phyloP scores from a whole-genome alignment of 352 stramenopile species.

The Saprolegnia parasitica region DNA sequence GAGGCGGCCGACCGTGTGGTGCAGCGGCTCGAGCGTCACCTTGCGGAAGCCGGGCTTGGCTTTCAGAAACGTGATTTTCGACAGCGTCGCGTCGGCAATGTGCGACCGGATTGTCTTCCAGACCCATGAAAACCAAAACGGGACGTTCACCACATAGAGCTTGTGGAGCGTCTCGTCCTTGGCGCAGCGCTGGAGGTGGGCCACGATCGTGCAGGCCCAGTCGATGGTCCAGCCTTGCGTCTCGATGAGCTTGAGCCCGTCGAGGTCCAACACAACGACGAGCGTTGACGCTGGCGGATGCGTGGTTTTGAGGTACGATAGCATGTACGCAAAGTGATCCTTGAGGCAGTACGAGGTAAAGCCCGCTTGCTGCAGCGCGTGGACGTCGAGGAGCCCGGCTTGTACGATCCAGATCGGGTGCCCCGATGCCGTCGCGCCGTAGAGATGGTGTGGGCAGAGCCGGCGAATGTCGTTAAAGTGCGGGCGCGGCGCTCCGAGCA shows the following conservation, averaged over 20 bases:
- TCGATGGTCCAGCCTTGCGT: conserved; percentile 16
- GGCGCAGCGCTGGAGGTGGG: neutral
- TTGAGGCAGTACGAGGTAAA: conserved; percentile 17
- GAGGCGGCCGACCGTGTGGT: neutral
- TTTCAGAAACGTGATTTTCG: conserved; percentile 7
- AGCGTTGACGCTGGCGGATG: neutral
- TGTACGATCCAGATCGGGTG: conserved; percentile 9
- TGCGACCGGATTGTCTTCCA: conserved; percentile 8
- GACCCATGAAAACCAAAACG: conserved; percentile 16
- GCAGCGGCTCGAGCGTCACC: neutral
- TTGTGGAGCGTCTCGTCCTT: neutral
- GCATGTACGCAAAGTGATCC: conserved; percentile 12
- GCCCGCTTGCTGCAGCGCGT: conserved; percentile 7
- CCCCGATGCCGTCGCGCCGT: neutral
- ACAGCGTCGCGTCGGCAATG: neutral
- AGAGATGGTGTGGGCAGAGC: conserved; percentile 2
- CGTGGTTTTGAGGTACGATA: neutral
- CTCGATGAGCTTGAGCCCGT: conserved; percentile 12
- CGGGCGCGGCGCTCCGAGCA: neutral
- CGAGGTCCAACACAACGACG: conserved; percentile 2
- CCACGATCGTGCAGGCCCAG: conserved; percentile 8
- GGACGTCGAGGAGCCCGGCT: neutral
- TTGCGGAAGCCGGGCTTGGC: conserved; percentile 11
- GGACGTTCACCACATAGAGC: conserved; percentile 1
- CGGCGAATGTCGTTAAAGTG: conserved; percentile 13